These are phyloP conservation scores for Pichia sp. DNA, from an alignment of 1,139 yeast genomes.

Conservation along the genomic window DNA sequence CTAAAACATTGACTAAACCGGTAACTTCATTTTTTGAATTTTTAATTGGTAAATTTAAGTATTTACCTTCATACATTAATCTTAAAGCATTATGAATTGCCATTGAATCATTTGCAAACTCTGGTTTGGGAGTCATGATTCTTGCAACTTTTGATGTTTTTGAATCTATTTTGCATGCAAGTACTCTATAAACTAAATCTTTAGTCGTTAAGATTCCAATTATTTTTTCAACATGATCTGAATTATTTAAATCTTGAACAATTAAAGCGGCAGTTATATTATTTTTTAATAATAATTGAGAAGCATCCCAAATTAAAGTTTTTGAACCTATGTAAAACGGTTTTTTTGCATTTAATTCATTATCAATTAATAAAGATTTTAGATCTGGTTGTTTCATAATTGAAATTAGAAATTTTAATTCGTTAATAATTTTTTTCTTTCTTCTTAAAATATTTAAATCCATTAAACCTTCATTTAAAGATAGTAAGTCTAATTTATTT, in stretches of 20 bases:
- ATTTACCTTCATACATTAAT: constrained; percentile 39
- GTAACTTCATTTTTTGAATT: constrained; percentile 28
- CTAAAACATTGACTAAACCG: constrained; percentile 37
- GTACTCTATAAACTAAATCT: constrained; percentile 36
- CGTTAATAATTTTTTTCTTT: constrained; percentile 28
- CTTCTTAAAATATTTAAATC: constrained; percentile 23
- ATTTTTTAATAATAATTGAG: constrained; percentile 30
- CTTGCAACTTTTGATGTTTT: constrained; percentile 33
- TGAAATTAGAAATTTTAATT: constrained; percentile 31
- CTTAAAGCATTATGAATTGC: constrained; percentile 37
- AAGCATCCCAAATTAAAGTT: constrained; percentile 32
- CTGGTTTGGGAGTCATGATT: constrained; percentile 38
- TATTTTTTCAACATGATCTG: constrained; percentile 22
- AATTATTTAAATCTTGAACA: constrained; percentile 6
- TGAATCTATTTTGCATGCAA: constrained; percentile 33
- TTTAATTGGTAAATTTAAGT: constrained; percentile 35
- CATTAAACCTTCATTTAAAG: constrained; percentile 20
- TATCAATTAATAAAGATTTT: constrained; percentile 26
- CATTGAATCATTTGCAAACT: constrained; percentile 34
- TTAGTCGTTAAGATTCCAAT: constrained; percentile 40
- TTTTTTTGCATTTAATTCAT: constrained; percentile 23
- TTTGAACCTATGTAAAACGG: constrained; percentile 33
- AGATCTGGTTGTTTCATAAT: constrained; percentile 36
- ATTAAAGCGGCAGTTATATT: constrained; percentile 36
- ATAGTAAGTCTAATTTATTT: constrained; percentile 17